These are phyloP conservation scores for Hypseocharis bilobata DNA, from an alignment of 441 rosid genomes.

Conservation along the genomic window DNA sequence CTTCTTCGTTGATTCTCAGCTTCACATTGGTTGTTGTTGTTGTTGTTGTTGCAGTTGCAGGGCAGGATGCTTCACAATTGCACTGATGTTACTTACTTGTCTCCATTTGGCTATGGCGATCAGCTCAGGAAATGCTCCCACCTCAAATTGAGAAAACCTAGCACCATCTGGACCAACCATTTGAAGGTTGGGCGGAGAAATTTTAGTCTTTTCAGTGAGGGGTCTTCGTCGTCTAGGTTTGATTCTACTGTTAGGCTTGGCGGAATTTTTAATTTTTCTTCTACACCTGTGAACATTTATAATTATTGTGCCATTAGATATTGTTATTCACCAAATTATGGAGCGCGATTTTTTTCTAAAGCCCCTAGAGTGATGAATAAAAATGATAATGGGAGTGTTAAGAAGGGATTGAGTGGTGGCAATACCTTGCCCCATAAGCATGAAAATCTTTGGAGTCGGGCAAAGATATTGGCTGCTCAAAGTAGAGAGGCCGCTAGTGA, in stretches of 20 bases:
- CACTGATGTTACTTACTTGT: slow-evolving; percentile 21
- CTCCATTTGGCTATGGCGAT: slow-evolving; percentile 22
- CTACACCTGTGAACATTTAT: slow-evolving; percentile 17
- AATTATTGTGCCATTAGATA: slow-evolving; percentile 22
- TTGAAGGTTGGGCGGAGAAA: slow-evolving; percentile 1
- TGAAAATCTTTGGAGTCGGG: slow-evolving; percentile 32
- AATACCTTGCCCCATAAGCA: slow-evolving; percentile 20
- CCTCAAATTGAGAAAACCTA: slow-evolving; percentile 26
- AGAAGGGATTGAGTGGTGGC: slow-evolving; percentile 22
- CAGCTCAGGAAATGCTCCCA: slow-evolving; percentile 27
- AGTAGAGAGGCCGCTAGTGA: slow-evolving; percentile 15
- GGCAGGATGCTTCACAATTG: slow-evolving; percentile 30
- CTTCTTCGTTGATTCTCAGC: not conserved
- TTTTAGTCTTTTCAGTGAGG: slow-evolving; percentile 11
- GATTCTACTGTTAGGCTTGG: slow-evolving; percentile 22
- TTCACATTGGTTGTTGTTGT: slow-evolving; percentile 11
- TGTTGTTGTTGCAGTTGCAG: slow-evolving; percentile 37
- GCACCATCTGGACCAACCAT: slow-evolving; percentile 10
- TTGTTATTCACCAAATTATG: slow-evolving; percentile 18
- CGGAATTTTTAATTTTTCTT: slow-evolving; percentile 19
- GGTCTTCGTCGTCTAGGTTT: slow-evolving; percentile 19
- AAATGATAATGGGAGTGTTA: slow-evolving; percentile 16
- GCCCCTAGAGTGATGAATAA: slow-evolving; percentile 22
- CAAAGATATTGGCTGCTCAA: slow-evolving; percentile 33
- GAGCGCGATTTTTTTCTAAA: slow-evolving; percentile 39